Conservation (phyloP, 495 filamentous ascomycete genomes). For the Penicillium herquei region DNA sequence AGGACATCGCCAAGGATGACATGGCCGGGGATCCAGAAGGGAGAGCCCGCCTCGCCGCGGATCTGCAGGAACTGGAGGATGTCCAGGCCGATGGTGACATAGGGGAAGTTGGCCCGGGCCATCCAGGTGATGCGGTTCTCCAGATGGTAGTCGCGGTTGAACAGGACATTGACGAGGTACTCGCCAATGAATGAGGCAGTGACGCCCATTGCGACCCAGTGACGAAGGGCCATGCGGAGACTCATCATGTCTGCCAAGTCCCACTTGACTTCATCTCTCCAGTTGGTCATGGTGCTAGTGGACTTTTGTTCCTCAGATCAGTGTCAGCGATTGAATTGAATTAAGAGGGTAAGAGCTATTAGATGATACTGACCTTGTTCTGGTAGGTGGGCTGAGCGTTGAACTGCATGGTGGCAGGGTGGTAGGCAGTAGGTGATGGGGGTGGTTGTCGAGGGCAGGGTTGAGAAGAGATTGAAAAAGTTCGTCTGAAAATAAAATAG, state of each 20-base stretch:
- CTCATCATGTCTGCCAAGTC: not conserved
- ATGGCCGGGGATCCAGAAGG: not conserved
- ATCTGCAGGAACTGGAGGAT: conserved; percentile 7
- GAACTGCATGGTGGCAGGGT: too few species aligned
- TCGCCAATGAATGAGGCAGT: conserved; percentile 8
- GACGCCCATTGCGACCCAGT: conserved; percentile 2
- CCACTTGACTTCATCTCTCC: conserved; percentile 7
- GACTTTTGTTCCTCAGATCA: too few species aligned
- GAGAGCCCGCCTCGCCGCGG: not conserved
- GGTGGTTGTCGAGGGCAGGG: too few species aligned
- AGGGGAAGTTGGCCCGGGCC: not conserved
- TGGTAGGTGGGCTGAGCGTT: too few species aligned
- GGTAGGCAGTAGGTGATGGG: too few species aligned
- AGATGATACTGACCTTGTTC: too few species aligned
- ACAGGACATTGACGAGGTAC: conserved; percentile 2
- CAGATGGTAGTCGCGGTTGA: conserved; percentile 5
- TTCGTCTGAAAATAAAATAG: too few species aligned
- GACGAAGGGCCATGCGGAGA: not conserved
- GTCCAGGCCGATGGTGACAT: not conserved
- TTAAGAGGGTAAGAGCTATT: too few species aligned
- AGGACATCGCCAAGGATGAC: not conserved
- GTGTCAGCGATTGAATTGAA: too few species aligned
- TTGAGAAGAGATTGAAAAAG: too few species aligned
- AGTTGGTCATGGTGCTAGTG: not conserved
- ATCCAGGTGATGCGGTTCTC: not conserved